Base-by-base conservation (phyloP, 2,329 filamentous ascomycete genomes). In the Fusarium sp. region DNA sequence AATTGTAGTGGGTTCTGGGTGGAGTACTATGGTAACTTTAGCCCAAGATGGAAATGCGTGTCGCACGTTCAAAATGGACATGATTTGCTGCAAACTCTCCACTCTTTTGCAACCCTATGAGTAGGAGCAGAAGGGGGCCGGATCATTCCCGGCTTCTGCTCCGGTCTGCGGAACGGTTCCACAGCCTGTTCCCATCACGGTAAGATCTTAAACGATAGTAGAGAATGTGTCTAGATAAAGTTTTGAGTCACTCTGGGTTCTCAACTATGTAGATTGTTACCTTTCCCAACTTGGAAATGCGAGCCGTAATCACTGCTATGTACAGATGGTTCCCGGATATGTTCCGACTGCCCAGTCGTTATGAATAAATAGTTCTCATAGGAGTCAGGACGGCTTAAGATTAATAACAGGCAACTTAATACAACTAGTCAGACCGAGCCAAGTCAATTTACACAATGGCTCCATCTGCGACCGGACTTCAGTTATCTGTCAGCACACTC, bases 351-450 rank as follows among this genome's bases (percentile, higher is more conserved):
- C 24, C 13, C 13, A 15, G 18, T 15, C 9, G 44, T 5, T 6
- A 5, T 47, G 8, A 9, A 47, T 47, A 47, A 47, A 47, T 47
- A 28, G 44, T 9, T 15, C 13, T 9, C 18, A 7, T 28, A 9
- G 11, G 18, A 11, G 13, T 20, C 18, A 2, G 24, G 12, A 13
- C 15, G 26, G 7, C 26, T 14, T 1, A 15, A 7, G 26, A 47
- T 8, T 22, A 22, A 9, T 18, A 28, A 22, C 6, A 22, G 4
- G 8, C 13, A 48, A 28, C 45, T 22, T 12, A 5, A 5, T 48
- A 15, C n/a, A 22, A 28, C 14, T 28, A 9, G 4, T 4, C 20
- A 15, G 18, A 15, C 24, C 12, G 4, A 13, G 0, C 5, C 17
- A 9, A 6, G 9, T 22, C 4, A 15, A 48, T 22, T 28, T 15